These are phyloP conservation scores for Chenopodium album DNA, from an alignment of 148 eudicot genomes.

Conservation along the genomic window DNA sequence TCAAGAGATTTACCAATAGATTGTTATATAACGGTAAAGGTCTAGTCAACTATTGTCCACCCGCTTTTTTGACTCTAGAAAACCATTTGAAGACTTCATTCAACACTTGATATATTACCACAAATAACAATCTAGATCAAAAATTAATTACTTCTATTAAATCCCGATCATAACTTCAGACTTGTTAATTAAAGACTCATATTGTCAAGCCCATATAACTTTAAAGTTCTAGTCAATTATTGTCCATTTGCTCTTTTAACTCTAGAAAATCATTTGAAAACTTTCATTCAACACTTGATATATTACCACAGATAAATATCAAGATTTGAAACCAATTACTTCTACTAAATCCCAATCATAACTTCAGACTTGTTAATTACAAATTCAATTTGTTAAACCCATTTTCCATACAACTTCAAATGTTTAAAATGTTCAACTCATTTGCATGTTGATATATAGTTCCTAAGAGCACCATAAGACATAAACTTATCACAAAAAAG, in stretches of 20 bases:
- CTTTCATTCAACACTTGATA: slow-evolving; percentile 6
- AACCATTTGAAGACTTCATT: background rate
- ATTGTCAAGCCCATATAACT: background rate
- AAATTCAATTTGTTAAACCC: background rate
- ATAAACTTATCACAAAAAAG: background rate
- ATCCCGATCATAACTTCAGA: background rate
- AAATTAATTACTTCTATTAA: background rate
- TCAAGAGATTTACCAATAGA: background rate
- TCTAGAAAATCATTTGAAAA: background rate
- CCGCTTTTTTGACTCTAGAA: background rate
- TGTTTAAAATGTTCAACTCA: background rate
- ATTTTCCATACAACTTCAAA: background rate
- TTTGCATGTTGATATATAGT: background rate
- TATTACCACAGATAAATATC: background rate
- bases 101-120: slow-evolving; percentile 3
- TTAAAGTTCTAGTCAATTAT: background rate
- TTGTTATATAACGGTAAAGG: background rate
- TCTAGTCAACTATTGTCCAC: background rate
- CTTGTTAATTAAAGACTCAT: background rate
- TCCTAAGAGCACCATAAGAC: background rate
- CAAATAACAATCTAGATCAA: background rate
- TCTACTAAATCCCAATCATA: background rate
- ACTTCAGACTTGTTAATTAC: background rate
- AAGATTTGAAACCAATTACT: slow-evolving; percentile 7
- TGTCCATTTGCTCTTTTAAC: background rate